These are phyloP conservation scores for Pseudogymnoascus sp. DNA, from an alignment of 2,329 filamentous ascomycete species.

Conservation along the genomic window DNA sequence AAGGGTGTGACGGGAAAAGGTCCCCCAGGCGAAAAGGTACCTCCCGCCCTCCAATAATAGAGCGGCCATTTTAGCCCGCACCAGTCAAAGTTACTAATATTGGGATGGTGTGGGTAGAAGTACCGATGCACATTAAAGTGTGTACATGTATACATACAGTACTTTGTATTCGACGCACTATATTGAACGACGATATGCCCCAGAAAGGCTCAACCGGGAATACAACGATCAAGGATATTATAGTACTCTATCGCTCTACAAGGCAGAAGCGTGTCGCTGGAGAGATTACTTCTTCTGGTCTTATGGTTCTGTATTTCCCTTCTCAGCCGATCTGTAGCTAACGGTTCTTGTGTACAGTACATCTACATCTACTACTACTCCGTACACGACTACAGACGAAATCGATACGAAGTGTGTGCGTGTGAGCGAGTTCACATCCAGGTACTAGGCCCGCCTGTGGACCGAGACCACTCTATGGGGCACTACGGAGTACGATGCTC, in stretches of 20 bases:
- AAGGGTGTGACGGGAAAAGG: neutral
- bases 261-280: neutral
- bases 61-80: conserved; percentile 1
- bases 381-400: no score
- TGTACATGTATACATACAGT: neutral
- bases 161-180: neutral
- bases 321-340: neutral
- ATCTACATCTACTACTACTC: neutral
- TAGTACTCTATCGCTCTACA: neutral
- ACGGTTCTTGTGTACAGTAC: neutral
- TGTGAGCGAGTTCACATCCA: neutral
- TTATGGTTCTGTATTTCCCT: neutral
- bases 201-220: neutral
- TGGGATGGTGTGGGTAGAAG: neutral
- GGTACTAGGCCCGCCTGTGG: neutral
- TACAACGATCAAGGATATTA: neutral
- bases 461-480: neutral
- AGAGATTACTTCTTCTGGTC: neutral
- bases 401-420: neutral
- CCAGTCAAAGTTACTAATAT: neutral
- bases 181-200: neutral
- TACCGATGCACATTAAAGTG: no score
- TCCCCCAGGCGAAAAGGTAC: conserved; percentile 3
- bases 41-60: neutral
- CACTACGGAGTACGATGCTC: neutral